Evolutionary conservation across 805 yeast genomes (phyloP).

Genomic region (Wickerhamomyces mucosus): DNA sequence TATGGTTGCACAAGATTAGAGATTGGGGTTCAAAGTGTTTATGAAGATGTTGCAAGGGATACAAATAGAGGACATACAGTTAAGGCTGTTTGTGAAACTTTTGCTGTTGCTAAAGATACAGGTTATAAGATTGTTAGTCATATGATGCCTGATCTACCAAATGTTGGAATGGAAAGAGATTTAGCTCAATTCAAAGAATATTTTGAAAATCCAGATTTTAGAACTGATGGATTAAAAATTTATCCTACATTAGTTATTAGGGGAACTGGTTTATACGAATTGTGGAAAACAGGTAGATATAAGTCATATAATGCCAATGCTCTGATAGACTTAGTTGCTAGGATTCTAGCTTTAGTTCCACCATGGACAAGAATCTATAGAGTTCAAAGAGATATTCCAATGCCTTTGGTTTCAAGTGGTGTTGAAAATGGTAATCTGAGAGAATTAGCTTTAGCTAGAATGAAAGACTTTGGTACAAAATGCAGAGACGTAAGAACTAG

Average conservation of each 20-base stretch:
- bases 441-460: conserved; percentile 91
- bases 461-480: conserved; percentile 95
- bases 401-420: conserved; percentile 97
- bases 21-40: conserved; percentile 94
- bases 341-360: conserved; percentile 92
- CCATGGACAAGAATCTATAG: conserved; percentile 99
- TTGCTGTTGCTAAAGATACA: conserved; percentile 93
- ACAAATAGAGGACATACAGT: conserved; percentile 98
- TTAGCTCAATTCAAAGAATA: conserved; percentile 92
- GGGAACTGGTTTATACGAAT: conserved; percentile 94
- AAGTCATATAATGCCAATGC: conserved; percentile 93
- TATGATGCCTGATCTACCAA: conserved; percentile 99
- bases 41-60: conserved; percentile 97
- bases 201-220: conserved; percentile 92
- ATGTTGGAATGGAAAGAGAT: conserved; percentile 98
- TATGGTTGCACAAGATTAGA: conserved; percentile 97
- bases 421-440: conserved; percentile 96
- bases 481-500: conserved; percentile 96
- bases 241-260: conserved; percentile 95
- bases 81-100: conserved; percentile 90
- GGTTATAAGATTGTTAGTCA: conserved; percentile 97
- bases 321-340: conserved; percentile 86
- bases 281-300: conserved; percentile 95
- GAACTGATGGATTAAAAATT: conserved; percentile 93
- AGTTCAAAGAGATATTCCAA: conserved; percentile 97